Base-by-base conservation (phyloP, 192 early-diverging fungal species). In the Umbelopsis isabellina region DNA sequence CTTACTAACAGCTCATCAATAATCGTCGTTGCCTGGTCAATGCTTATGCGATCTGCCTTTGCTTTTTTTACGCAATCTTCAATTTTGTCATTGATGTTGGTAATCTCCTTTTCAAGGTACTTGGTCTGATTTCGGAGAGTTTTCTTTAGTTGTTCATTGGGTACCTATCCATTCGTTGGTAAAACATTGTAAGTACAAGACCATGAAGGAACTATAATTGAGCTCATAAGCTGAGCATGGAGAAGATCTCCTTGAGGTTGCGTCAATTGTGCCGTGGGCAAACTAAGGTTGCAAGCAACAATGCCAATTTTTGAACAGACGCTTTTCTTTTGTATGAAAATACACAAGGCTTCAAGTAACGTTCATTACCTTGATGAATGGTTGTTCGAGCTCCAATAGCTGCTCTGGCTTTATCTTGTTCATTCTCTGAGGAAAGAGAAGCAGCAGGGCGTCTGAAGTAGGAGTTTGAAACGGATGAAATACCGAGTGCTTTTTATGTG, bases 341-440 rank as follows among this genome's bases (percentile, higher is more conserved):
- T 41, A 41, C 1, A 10, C 37, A 41, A 41, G 1, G 37, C 37
- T 41, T 41, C 0, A 10, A 10, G 7, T 41, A 41, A 5, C 37
- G 0, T 1, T 69, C 27, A 71, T 49, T 82, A 92, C 97, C 89
- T 95, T 96, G 52, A 99, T 84, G 67, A 99, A 91, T 1, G 96
- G 90, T 77, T 97, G 92, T 82, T 99, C 98, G 41, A 99, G 86
- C 37, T 86, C 90, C 53, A 99, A 82, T 71, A 97, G 84, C n/a
- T 92, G 87, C 49, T 93, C 90, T 67, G 84, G 83, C 61, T 89
- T 90, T 68, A 91, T 75, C 73, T 85, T 89, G 75, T 91, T 89
- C 89, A 91, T 92, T 30, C 55, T 47, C 44, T 41, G 65, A 61
- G 25, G 27, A 65, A 66, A 64, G 20, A 35, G 30, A 12, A 15